Percentiles rank a stretch among this genome's conserved stretches.
phyloP scores from a whole-genome alignment of 306 rosid genomes.

The Mimosa pudica region DNA sequence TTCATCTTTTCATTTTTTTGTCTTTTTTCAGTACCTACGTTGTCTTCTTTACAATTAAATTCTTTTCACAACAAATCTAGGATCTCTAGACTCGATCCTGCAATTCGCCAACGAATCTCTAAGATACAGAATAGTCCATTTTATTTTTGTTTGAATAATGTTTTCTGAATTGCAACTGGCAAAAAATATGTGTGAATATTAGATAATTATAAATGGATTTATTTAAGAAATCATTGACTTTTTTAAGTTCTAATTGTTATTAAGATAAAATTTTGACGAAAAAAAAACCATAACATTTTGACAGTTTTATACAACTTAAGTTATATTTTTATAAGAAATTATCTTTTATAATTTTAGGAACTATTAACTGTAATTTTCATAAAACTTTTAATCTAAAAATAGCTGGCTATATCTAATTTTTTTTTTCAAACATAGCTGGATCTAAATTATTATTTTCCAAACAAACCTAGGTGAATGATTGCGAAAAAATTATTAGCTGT shows the following conservation, averaged over 20 bases:
- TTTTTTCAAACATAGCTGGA: too few relatives aligned
- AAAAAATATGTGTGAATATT: neutral
- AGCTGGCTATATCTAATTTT: neutral
- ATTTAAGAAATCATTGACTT: neutral
- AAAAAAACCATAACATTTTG: too few relatives aligned
- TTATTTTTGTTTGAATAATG: neutral
- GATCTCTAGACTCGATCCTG: slow-evolving; percentile 17
- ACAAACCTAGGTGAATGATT: too few relatives aligned
- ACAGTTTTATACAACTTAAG: too few relatives aligned
- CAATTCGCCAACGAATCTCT: slow-evolving; percentile 12
- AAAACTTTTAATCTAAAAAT: neutral
- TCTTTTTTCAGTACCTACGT: neutral
- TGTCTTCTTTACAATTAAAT: neutral
- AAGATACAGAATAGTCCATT: neutral
- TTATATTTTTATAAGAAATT: neutral
- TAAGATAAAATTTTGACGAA: neutral
- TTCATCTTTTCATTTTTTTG: neutral
- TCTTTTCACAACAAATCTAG: slow-evolving; percentile 21
- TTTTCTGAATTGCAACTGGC: neutral
- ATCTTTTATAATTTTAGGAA: neutral
- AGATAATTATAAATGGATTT: neutral
- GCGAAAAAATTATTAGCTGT: neutral
- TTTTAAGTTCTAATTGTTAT: neutral
- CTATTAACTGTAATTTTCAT: neutral
- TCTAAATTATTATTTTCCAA: too few relatives aligned